Conservation (phyloP, 768 basidiomycete genomes). For the Pisolithus orientalis region DNA sequence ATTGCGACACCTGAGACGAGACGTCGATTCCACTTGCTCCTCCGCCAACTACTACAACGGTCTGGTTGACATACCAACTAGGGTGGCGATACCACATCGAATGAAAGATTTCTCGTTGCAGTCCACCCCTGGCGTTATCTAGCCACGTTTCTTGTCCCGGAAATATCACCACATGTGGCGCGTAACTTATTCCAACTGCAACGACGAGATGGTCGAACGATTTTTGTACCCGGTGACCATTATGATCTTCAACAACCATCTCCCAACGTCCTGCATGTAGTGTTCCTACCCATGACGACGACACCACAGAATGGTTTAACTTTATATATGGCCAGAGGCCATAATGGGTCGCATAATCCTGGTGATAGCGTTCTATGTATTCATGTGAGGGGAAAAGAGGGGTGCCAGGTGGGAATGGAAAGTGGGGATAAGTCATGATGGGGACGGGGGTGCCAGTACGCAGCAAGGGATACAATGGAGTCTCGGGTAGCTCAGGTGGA, state of each 20-base stretch:
- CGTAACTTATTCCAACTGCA: conserved; percentile 49
- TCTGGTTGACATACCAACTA: conserved; percentile 33
- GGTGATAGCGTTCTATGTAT: conserved; percentile 41
- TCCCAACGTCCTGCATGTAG: too few species aligned
- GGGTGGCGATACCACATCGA: conserved; percentile 49
- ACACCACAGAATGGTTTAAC: conserved; percentile 38
- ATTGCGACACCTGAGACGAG: conserved; percentile 34
- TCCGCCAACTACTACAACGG: conserved; percentile 6
- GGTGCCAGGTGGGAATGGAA: conserved; percentile 45
- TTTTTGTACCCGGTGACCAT: too few species aligned
- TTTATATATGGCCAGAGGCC: conserved; percentile 35
- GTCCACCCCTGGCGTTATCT: conserved; percentile 11
- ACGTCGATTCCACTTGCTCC: conserved; percentile 43
- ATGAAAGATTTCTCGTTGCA: conserved; percentile 39
- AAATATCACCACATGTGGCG: conserved; percentile 41
- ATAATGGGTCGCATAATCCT: conserved; percentile 33
- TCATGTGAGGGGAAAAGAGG: conserved; percentile 46
- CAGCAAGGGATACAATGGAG: conserved; percentile 37
- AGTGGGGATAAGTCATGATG: conserved; percentile 49
- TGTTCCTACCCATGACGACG: conserved; percentile 40
- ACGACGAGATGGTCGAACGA: conserved; percentile 49
- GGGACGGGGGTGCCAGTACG: conserved; percentile 52
- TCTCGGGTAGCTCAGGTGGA: too few species aligned
- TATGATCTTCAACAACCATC: too few species aligned
- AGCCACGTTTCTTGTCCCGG: conserved; percentile 47